A percentile compares a stretch with the other conserved stretches of the same genome.
Conservation (phyloP, 306 rosid species). For the Canavalia gladiata region DNA sequence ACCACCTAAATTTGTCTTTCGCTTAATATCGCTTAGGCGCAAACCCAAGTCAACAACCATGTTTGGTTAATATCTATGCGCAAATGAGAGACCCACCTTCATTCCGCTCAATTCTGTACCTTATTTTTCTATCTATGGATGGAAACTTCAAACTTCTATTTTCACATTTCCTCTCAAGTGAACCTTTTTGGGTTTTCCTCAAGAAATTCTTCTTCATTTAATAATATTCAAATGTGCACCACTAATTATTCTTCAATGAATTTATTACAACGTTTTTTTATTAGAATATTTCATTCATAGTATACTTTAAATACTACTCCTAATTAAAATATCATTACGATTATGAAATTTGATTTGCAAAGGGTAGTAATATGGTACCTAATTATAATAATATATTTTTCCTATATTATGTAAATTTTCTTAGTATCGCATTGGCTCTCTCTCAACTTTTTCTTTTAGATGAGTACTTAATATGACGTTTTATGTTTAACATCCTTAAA, state of each 20-base stretch:
- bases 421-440: too few relatives aligned
- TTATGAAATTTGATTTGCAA: too few relatives aligned
- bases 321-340: too few relatives aligned
- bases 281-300: background rate
- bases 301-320: background rate
- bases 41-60: conserved; percentile 13
- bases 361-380: too few relatives aligned
- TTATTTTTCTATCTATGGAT: conserved; percentile 28
- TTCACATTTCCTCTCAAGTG: background rate
- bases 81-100: background rate
- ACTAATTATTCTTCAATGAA: background rate
- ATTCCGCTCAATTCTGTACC: background rate
- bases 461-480: background rate
- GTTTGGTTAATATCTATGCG: conserved; percentile 13
- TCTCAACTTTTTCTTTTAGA: too few relatives aligned
- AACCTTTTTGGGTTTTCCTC: background rate
- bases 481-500: background rate
- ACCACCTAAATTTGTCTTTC: conserved; percentile 41
- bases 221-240: background rate
- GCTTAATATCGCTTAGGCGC: background rate
- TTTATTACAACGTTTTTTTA: background rate
- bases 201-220: background rate
- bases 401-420: too few relatives aligned
- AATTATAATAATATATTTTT: too few relatives aligned
- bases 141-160: background rate